Percentiles rank a stretch among this genome's conserved stretches.
phyloP scores from a whole-genome alignment of 768 basidiomycete species.

The Tulasnella sp. region DNA sequence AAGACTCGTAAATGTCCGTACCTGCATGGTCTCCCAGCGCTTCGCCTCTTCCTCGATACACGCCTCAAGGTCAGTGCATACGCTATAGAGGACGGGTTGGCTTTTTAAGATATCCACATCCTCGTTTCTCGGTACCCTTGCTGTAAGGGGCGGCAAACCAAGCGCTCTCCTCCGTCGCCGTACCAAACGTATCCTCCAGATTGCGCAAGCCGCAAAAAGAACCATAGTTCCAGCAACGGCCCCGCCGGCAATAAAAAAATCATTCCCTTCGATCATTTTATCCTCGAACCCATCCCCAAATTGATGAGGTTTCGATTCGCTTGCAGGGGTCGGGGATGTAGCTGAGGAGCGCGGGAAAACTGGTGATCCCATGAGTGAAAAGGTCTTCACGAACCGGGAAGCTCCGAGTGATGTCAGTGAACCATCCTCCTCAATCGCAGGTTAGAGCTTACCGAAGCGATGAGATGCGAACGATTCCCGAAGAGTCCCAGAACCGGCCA shows the following conservation, averaged over 20 bases:
- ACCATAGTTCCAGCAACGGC: not conserved
- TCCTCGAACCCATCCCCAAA: not conserved
- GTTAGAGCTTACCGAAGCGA: too few species aligned
- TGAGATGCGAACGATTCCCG: not conserved
- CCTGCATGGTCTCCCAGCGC: not conserved
- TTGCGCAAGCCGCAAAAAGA: not conserved
- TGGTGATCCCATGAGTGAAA: not conserved
- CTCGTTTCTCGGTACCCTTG: not conserved
- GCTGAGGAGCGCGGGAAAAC: not conserved
- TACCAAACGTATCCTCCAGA: not conserved
- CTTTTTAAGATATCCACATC: not conserved
- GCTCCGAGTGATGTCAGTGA: not conserved
- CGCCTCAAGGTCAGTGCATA: not conserved
- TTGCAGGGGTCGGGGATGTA: not conserved
- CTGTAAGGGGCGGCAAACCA: not conserved
- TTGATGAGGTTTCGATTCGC: not conserved
- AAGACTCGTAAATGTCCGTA: too few species aligned
- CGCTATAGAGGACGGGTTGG: not conserved
- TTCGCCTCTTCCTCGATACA: not conserved
- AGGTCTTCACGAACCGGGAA: not conserved
- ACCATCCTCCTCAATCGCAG: too few species aligned
- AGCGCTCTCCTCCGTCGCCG: not conserved
- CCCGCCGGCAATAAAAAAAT: not conserved
- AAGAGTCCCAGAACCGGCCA: not conserved
- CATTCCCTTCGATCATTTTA: not conserved